Base-by-base conservation (phyloP, 2,329 filamentous ascomycete genomes). In the Pseudopithomyces maydicus region DNA sequence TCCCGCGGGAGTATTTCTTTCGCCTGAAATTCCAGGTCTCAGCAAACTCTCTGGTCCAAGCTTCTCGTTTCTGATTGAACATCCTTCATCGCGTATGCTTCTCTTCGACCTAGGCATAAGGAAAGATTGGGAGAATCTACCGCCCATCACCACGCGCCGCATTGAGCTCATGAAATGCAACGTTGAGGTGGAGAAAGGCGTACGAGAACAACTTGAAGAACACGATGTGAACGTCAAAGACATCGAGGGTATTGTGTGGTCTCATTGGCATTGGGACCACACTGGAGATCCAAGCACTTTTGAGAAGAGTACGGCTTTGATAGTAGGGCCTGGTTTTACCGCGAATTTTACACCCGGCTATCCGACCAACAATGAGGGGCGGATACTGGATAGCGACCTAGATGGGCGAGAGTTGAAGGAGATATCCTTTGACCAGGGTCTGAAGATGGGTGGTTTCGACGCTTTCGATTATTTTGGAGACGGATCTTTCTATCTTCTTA, bases 381-480 rank as follows among this genome's bases (percentile, higher is more conserved):
- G 3, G 4, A 2, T 57, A 6, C 29, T 32, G 1, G 39, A 54
- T 11, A 19, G 10, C 11, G 45, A 49, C 26, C 32, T 17, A 3
- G 22, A 12, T 0, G 49, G 43, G 3, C 42, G 54, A 3, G 19
- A 36, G 1, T 7, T 56, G 14, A 4, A 35, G 0, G 52, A 58
- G 36, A 47, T 58, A 5, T 7, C 19, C 1, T 47, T 55, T 22
- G 32, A 32, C 10, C 1, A 42, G 4, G 35, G 42, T 15, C 51
- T 63, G 11, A 57, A 77, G 56, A 79, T 83, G 19, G 81, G 80
- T 1, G 65, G 75, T 8, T 83, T 82, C 63, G 63, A 74, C 32
- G 81, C 81, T 1, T 70, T 74, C 23, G 84, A 87, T 64, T 85
- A 80, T 63, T 86, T 85, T 54, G 79, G 79, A 2, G 84, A 87